Evolutionary conservation across 306 rosid genomes (phyloP), one percentile per base, ranked within the genome.

Genomic region (Dicorynia guianensis): DNA sequence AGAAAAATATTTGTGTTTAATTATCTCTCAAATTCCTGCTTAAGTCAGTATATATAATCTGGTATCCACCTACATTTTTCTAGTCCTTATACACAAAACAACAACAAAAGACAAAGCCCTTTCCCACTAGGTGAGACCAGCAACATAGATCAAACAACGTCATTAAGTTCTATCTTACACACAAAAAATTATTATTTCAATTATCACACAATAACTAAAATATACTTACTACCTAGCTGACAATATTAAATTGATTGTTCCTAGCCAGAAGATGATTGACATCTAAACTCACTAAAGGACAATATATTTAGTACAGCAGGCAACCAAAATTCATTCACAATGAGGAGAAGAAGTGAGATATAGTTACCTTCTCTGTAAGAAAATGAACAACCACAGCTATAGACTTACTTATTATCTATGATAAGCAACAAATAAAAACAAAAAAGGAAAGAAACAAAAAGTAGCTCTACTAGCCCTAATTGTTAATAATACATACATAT

Each of bases 321-420:
- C 40, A 64, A 76, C 67, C 19, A 61, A 36, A 25, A 63, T 48
- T 42, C 18, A 46, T 46, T 44, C 52, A 52, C 50, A 69, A 63
- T 49, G 33, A 64, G 36, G 44, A 11, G 15, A 17, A 52, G 4
- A 73, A 54, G 3, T 61, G 52, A 56, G 13, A 36, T 33, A 53
- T 33, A n/a, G 38, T 36, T 39, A 12, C 44, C 44, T 68, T 81
- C 49, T 47, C 30, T 25, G 38, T 19, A 0, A 18, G 12, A 25
- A 43, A 11, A 65, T 6, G 8, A 53, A 15, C 15, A 53, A 53
- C 33, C 33, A 15, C 6, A 18, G 11, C 17, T 8, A 53, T 17
- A 53, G 15, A 15, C 53, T 34, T 43, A 52, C 72, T 36, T 15
- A 63, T 63, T 63, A 34, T 60, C 57, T 15, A 70, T 13, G 30